Percentiles rank a stretch among this genome's conserved stretches.
phyloP scores from a whole-genome alignment of 2,329 filamentous ascomycete genomes.

The Diaporthe velutina region DNA sequence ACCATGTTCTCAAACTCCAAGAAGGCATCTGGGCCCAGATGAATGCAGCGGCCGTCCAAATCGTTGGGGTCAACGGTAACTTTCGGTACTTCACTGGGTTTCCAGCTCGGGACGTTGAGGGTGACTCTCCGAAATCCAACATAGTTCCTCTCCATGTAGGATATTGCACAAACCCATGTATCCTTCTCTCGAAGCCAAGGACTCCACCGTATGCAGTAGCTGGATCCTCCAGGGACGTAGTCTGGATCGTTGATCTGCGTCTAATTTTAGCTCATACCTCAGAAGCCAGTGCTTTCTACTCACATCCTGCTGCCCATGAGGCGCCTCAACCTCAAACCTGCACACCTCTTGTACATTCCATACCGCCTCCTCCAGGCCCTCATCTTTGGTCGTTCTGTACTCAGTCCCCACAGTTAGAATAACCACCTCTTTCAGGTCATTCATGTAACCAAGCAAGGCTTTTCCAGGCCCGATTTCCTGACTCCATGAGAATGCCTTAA shows the following conservation, averaged over 20 bases:
- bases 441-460: constrained; percentile 65
- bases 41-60: constrained; percentile 61
- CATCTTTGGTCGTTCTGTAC: constrained; percentile 44
- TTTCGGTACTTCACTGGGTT: constrained; percentile 49
- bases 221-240: constrained; percentile 61
- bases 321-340: constrained; percentile 62
- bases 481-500: constrained; percentile 68
- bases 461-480: constrained; percentile 55
- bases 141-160: constrained; percentile 64
- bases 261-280: neutral
- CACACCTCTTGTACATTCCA: constrained; percentile 66
- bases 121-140: constrained; percentile 68
- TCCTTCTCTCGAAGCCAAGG: constrained; percentile 60
- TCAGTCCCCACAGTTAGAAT: constrained; percentile 62
- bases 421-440: constrained; percentile 62
- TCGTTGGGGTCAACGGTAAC: constrained; percentile 58
- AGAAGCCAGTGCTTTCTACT: constrained; percentile 37
- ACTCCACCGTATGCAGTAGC: constrained; percentile 67
- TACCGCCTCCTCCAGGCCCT: constrained; percentile 42
- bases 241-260: constrained; percentile 56
- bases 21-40: constrained; percentile 65
- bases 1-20: constrained; percentile 68
- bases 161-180: constrained; percentile 58
- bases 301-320: constrained; percentile 54
- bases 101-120: constrained; percentile 52